A percentile compares a stretch with the other conserved stretches of the same genome.
phyloP scores from a whole-genome alignment of 768 basidiomycete species.

The Leccinellum albellum region DNA sequence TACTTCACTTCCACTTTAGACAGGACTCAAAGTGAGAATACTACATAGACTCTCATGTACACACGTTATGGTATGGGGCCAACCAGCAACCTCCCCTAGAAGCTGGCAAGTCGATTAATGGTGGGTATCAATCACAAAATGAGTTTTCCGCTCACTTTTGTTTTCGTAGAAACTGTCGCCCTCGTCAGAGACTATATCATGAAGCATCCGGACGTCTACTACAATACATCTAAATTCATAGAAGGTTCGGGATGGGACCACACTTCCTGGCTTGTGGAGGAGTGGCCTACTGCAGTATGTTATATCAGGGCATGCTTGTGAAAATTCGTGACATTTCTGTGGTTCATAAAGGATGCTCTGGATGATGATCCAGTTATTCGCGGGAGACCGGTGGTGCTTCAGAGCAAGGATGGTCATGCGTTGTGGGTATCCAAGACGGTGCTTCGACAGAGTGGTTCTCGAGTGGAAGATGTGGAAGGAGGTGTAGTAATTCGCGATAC shows the following conservation, averaged over 20 bases:
- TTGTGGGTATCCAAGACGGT: slow-evolving; percentile 76
- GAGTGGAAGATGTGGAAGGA: slow-evolving; percentile 72
- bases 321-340: not conserved
- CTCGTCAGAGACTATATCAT: slow-evolving; percentile 61
- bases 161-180: slow-evolving; percentile 52
- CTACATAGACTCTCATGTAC: slow-evolving; percentile 74
- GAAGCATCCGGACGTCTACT: slow-evolving; percentile 50
- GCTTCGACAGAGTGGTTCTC: slow-evolving; percentile 52
- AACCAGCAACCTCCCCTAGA: slow-evolving; percentile 60
- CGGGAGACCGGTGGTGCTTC: slow-evolving; percentile 70
- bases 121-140: slow-evolving; percentile 28
- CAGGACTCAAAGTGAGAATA: not conserved
- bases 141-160: not conserved
- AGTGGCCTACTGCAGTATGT: slow-evolving; percentile 69
- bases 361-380: slow-evolving; percentile 65
- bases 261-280: slow-evolving; percentile 58
- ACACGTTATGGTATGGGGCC: slow-evolving; percentile 77
- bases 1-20: slow-evolving; percentile 3
- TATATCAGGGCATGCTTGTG: not conserved
- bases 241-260: slow-evolving; percentile 92
- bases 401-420: slow-evolving; percentile 87
- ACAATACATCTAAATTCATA: slow-evolving; percentile 59
- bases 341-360: slow-evolving; percentile 54
- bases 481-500: slow-evolving; percentile 73
- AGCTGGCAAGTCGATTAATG: slow-evolving; percentile 55